Base-by-base conservation (phyloP, 2,329 filamentous ascomycete species). In the Gyromitra esculenta region DNA sequence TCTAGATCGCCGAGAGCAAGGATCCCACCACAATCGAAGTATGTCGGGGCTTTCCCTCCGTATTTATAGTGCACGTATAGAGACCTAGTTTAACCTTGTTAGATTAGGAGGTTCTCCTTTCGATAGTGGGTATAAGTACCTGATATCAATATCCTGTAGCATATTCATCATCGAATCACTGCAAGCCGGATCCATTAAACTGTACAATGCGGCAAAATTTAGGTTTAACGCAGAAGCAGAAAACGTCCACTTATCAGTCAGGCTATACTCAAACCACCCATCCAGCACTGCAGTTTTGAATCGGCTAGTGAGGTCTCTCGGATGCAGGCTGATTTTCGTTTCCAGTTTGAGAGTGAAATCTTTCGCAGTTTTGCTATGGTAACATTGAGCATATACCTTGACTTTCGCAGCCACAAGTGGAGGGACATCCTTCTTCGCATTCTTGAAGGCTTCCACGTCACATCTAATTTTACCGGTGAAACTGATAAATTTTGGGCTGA, bases 11-110 rank as follows among this genome's bases (percentile, higher is more conserved):
- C 80, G 9, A 81, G 43, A 21, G 57, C 45, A 2, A 79, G 31
- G 73, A 70, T 68, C 0, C 81, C 81, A 6, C 59, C 59, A 52
- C 82, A 80, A 0, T 2, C 50, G 79, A 82, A 80, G 62, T 15
- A 8, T 31, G 56, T 39, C 31, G 56, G 56, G 0, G 56, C 56
- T 15, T n/a, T 37, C 5, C 15, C 15, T 0, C 35, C 35, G 56
- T 59, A 59, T 35, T 59, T 15, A 6, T 59, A 59, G 1, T 39
- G 1, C 5, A 59, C 13, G 31, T 15, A 59, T 18, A 59, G 15
- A n/a, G 31, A 8, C n/a, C 56, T 59, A n/a, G 11, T 41, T 39
- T n/a, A 6, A 59, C 15, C 15, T 7, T n/a, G 48, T 52, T n/a
- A 52, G n/a, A 9, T 31, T 31, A 31, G 25, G 25, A 31, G 25